Evolutionary conservation across 306 rosid species (phyloP), one percentile per base, ranked within the genome.

Genomic region (Rosa rugosa): DNA sequence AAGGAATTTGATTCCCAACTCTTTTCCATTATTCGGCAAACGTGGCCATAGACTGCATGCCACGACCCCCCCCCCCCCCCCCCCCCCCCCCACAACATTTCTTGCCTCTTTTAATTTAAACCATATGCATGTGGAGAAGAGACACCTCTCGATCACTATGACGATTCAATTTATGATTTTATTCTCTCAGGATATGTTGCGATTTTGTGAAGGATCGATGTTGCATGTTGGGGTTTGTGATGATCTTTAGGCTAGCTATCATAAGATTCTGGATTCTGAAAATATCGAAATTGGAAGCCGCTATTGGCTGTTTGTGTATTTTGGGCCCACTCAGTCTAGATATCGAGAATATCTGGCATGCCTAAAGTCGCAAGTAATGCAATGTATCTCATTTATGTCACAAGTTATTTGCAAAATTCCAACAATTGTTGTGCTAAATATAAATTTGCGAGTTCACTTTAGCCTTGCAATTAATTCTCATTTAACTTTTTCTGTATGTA

Each of bases 1-100:
- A 2, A 34, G 22, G 56, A 46, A 64, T 59, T 68, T 75, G 73
- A 76, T 70, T 76, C 67, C 71, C 46, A 23, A 75, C 23, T 2
- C 6, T 20, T 20, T 1, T 65, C 22, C 45, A 34, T 2, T 34
- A 11, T 36, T 36, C 6, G 5, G 46, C 13, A 65, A 65, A 8
- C 23, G n/a, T 18, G 70, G 46, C 70, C 44, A 0, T 54, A 54
- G 62, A 1, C 69, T 64, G 69, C 20, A 31, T 34, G n/a, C 44
- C 69, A 34, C 69, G 45, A 13, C 10, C 12, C 13, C 22, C 45
- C 70, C 8, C 10, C 12, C 13, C 22, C 45, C 70, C 8, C 10
- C 12, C 13, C 22, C 45, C 70, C 8, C 10, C 12, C 13, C 22
- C 45, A 46, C 8, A 1, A 17, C 17, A 11, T 27, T 18, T 60